A percentile compares a stretch with the other conserved stretches of the same genome.
These are phyloP conservation scores for Globisporangium yorkense DNA, from an alignment of 352 stramenopile genomes.

Conservation along the genomic window DNA sequence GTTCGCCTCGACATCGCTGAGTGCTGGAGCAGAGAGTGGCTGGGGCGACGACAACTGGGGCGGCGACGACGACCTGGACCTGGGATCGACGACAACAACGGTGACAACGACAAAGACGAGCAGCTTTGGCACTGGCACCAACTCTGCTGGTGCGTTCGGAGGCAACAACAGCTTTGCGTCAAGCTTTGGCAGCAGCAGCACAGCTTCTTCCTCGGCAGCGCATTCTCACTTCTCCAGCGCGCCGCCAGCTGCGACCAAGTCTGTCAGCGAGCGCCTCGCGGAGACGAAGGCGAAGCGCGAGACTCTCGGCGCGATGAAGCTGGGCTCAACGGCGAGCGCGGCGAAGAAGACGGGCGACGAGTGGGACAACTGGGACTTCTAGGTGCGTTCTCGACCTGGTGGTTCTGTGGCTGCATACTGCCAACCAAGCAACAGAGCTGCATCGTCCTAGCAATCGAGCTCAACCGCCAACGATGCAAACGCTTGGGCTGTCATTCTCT, in stretches of 20 bases:
- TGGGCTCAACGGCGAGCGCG: constrained; percentile 18
- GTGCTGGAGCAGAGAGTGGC: constrained; percentile 20
- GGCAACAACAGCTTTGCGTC: neutral
- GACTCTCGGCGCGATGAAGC: constrained; percentile 51
- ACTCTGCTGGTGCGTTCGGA: neutral
- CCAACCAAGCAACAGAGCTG: constrained; percentile 1
- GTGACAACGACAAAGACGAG: neutral
- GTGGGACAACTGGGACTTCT: constrained; percentile 83
- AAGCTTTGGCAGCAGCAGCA: constrained; percentile 1
- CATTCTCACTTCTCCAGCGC: constrained; percentile 12
- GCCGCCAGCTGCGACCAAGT: constrained; percentile 20
- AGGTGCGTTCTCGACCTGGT: neutral
- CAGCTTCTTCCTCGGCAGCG: constrained; percentile 9
- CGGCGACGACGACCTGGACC: constrained; percentile 38
- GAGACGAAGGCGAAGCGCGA: constrained; percentile 58
- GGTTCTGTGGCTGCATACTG: neutral
- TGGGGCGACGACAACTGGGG: constrained; percentile 75
- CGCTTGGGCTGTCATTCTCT: neutral
- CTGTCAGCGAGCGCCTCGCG: constrained; percentile 40
- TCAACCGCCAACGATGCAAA: neutral
- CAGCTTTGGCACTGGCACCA: constrained; percentile 5
- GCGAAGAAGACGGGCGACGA: constrained; percentile 53
- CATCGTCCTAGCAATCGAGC: neutral
- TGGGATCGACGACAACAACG: constrained; percentile 9
- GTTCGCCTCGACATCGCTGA: constrained; percentile 16